These are phyloP conservation scores for Psilocybe sp. DNA, from an alignment of 768 basidiomycete species.

Conservation along the genomic window DNA sequence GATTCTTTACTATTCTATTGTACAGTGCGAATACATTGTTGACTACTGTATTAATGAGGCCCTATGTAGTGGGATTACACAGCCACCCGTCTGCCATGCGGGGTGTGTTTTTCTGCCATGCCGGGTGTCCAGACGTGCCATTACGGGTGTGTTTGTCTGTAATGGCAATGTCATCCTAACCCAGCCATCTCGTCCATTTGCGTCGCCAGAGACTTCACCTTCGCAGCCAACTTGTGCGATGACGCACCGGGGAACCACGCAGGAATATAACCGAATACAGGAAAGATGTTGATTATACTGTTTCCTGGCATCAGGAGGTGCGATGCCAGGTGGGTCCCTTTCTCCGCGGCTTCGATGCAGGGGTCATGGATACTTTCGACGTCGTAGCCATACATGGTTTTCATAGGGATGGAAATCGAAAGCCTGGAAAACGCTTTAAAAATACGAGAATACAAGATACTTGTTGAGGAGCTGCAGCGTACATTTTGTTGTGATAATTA, in stretches of 20 bases:
- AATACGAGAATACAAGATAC: neutral
- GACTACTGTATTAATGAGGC: too few species aligned
- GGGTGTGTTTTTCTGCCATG: too few species aligned
- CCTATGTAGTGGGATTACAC: too few species aligned
- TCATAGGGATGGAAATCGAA: conserved; percentile 10
- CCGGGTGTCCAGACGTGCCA: too few species aligned
- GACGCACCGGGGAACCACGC: conserved; percentile 11
- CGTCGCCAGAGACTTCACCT: neutral
- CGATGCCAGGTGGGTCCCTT: conserved; percentile 1
- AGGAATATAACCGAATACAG: conserved; percentile 9
- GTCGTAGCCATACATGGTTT: conserved; percentile 17
- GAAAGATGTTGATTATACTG: conserved; percentile 11
- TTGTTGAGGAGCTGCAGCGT: neutral
- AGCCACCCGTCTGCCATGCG: too few species aligned
- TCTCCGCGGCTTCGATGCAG: conserved; percentile 5
- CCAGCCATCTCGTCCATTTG: conserved; percentile 4
- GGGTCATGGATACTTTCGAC: conserved; percentile 11
- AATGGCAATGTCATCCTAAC: too few species aligned
- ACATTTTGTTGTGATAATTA: conserved; percentile 13
- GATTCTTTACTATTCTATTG: too few species aligned
- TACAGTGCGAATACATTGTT: too few species aligned
- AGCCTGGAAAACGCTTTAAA: conserved; percentile 4
- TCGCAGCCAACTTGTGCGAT: conserved; percentile 4
- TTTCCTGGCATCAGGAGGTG: conserved; percentile 4
- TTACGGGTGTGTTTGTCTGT: too few species aligned